Percentiles rank a stretch among this genome's conserved stretches.
These are phyloP conservation scores for Seiridium cupressi DNA, from an alignment of 2,329 filamentous ascomycete species.

Conservation along the genomic window DNA sequence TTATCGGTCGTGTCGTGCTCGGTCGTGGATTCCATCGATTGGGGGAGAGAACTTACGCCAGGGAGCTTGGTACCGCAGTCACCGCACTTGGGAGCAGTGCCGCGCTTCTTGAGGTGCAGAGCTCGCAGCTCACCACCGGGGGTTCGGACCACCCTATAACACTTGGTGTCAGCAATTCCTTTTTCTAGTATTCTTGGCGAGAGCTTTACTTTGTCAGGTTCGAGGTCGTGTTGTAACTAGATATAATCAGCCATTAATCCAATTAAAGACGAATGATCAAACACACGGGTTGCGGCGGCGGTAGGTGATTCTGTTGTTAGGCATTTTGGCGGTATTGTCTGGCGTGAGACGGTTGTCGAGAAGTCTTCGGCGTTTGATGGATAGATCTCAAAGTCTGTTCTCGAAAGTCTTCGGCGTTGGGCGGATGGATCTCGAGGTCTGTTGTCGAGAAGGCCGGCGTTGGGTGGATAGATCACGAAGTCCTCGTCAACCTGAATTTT, in stretches of 20 bases:
- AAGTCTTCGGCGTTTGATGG: constrained; percentile 10
- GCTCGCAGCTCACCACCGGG: constrained; percentile 94
- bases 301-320: constrained; percentile 62
- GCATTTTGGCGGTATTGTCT: constrained; percentile 49
- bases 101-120: constrained; percentile 99
- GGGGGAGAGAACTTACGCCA: constrained; percentile 72
- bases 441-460: constrained; percentile 22
- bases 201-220: constrained; percentile 71
- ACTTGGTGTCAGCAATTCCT: not conserved
- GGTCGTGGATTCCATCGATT: not conserved
- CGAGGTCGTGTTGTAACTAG: constrained; percentile 95
- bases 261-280: not conserved
- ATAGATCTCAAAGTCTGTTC: not conserved
- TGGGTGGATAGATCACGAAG: not conserved
- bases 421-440: constrained; percentile 16
- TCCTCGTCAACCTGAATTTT: too few relatives aligned
- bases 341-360: constrained; percentile 5
- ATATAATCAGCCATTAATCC: not conserved
- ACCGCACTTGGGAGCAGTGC: constrained; percentile 97
- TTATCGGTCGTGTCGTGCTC: not conserved
- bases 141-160: constrained; percentile 76
- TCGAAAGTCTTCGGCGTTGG: constrained; percentile 7
- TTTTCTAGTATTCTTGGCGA: too few relatives aligned
- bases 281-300: constrained; percentile 80
- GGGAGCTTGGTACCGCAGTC: constrained; percentile 98